phyloP scores from a whole-genome alignment of 768 basidiomycete genomes.

The Calocera cornea region DNA sequence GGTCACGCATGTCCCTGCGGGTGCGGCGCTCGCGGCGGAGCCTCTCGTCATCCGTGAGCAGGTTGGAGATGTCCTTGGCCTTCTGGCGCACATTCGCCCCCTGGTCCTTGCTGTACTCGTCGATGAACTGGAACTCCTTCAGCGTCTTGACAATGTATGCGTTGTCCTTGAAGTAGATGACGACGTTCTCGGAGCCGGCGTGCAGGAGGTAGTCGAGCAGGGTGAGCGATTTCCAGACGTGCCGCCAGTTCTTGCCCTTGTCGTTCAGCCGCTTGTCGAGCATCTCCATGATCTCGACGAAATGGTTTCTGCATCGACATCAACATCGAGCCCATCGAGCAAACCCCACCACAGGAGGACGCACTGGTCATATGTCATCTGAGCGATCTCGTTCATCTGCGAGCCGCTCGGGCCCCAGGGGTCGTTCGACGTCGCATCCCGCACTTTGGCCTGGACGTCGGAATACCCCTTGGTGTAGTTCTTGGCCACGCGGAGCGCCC shows the following conservation, averaged over 20 bases:
- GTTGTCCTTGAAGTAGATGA: slow-evolving; percentile 96
- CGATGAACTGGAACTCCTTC: slow-evolving; percentile 94
- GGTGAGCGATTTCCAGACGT: slow-evolving; percentile 96
- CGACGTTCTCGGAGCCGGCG: slow-evolving; percentile 94
- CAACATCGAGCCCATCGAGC: not conserved
- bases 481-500: slow-evolving; percentile 75
- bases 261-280: slow-evolving; percentile 95
- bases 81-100: slow-evolving; percentile 96
- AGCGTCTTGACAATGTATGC: slow-evolving; percentile 96
- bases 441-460: slow-evolving; percentile 86
- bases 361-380: slow-evolving; percentile 92
- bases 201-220: slow-evolving; percentile 92
- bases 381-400: slow-evolving; percentile 98
- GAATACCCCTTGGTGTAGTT: slow-evolving; percentile 96
- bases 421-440: slow-evolving; percentile 94
- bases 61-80: slow-evolving; percentile 95
- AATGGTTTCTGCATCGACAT: slow-evolving; percentile 57
- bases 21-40: slow-evolving; percentile 73
- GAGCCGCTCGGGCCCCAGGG: slow-evolving; percentile 96
- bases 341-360: slow-evolving; percentile 21
- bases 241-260: slow-evolving; percentile 99
- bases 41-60: slow-evolving; percentile 72
- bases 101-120: slow-evolving; percentile 92
- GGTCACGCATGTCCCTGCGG: slow-evolving; percentile 84
- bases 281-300: slow-evolving; percentile 99